Conservation (phyloP, 495 filamentous ascomycete genomes). For the Lineolata rhizophorae region DNA sequence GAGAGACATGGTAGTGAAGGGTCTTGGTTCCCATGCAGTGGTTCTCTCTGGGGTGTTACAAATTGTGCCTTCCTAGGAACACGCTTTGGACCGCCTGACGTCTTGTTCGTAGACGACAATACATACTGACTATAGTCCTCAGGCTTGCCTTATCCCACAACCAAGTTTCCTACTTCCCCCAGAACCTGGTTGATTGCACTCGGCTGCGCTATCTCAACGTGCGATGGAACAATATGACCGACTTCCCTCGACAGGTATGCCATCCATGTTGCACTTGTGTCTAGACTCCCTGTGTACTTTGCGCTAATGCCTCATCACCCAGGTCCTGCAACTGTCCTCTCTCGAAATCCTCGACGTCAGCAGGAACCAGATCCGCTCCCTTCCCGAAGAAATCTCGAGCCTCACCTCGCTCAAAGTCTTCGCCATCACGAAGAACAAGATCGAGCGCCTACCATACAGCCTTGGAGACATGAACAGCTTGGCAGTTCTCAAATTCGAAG, state of each 20-base stretch:
- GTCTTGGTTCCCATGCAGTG: too few species aligned
- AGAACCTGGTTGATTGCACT: constrained; percentile 64
- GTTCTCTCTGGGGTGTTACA: too few species aligned
- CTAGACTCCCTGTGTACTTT: background rate
- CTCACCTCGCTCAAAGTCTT: constrained; percentile 31
- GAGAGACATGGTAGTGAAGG: too few species aligned
- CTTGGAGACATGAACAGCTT: constrained; percentile 76
- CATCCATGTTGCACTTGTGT: constrained; percentile 1
- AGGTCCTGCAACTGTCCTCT: constrained; percentile 62
- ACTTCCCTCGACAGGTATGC: constrained; percentile 71
- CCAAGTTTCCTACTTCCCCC: constrained; percentile 52
- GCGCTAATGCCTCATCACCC: constrained; percentile 2
- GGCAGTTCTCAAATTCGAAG: constrained; percentile 66
- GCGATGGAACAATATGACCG: constrained; percentile 61
- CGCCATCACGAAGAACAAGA: constrained; percentile 54
- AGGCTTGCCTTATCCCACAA: constrained; percentile 87
- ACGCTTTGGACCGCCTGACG: background rate
- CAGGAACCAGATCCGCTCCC: constrained; percentile 52
- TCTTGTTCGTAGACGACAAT: background rate
- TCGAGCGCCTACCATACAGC: constrained; percentile 60
- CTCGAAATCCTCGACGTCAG: constrained; percentile 87
- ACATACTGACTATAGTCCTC: constrained; percentile 8
- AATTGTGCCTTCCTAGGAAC: too few species aligned
- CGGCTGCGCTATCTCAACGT: constrained; percentile 91
- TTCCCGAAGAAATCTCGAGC: constrained; percentile 61